A percentile compares a stretch with the other conserved stretches of the same genome.
Conservation (phyloP, 2,329 filamentous ascomycete species). For the Ambrosiella cleistominuta region DNA sequence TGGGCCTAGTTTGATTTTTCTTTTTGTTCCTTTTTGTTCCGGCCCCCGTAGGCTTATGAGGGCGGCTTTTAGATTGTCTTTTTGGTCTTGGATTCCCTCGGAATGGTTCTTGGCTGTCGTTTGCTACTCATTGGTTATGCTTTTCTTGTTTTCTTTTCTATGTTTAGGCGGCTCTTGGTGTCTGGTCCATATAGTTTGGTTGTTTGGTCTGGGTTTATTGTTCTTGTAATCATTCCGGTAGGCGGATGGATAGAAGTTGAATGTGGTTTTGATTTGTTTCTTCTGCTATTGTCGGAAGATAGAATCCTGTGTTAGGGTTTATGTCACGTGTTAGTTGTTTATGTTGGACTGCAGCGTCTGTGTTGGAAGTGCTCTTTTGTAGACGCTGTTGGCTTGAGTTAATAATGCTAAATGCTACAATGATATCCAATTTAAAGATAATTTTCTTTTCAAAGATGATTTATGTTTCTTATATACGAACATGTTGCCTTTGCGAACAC, state of each 20-base stretch:
- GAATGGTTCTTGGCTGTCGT: neutral
- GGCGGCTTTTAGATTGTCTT: constrained; percentile 4
- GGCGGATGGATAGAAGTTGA: neutral
- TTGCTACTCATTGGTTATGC: neutral
- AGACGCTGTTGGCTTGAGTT: neutral
- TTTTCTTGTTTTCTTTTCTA: too few relatives aligned
- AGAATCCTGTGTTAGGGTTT: neutral
- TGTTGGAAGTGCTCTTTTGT: neutral
- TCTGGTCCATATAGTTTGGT: neutral
- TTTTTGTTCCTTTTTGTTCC: neutral
- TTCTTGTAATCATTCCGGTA: neutral
- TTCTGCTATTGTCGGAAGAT: too few relatives aligned
- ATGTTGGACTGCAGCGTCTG: neutral
- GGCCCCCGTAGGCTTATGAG: neutral
- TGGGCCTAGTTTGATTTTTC: neutral
- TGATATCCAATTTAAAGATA: neutral
- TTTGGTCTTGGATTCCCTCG: constrained; percentile 3
- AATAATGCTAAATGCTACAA: neutral
- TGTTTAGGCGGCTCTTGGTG: neutral
- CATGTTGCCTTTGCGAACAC: neutral
- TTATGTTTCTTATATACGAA: neutral
- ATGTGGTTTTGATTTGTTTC: too few relatives aligned
- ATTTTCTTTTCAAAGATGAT: neutral
- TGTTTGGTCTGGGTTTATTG: neutral
- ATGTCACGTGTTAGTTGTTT: neutral